These are phyloP conservation scores for Phytopythium delawarense DNA, from an alignment of 352 stramenopile genomes.

Conservation along the genomic window DNA sequence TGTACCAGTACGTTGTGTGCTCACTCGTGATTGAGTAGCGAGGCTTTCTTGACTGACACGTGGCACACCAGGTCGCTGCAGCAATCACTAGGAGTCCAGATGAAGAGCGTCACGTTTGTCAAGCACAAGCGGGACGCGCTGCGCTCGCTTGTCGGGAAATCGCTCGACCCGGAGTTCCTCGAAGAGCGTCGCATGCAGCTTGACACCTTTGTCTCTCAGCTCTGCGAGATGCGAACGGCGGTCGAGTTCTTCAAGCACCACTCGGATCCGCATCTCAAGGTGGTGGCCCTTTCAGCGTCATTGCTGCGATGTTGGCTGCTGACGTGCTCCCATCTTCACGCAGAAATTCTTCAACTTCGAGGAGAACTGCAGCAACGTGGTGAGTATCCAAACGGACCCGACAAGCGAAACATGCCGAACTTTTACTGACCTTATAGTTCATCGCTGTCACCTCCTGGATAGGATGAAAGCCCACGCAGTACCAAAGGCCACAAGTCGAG, in stretches of 20 bases:
- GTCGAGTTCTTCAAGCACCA: slow-evolving; percentile 65
- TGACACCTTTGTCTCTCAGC: slow-evolving; percentile 42
- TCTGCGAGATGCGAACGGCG: slow-evolving; percentile 33
- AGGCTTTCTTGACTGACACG: neutral
- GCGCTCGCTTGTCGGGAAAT: slow-evolving; percentile 38
- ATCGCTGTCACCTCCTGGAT: neutral
- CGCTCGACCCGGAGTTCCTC: slow-evolving; percentile 55
- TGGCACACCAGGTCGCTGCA: slow-evolving; percentile 23
- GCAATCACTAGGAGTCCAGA: slow-evolving; percentile 34
- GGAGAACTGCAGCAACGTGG: slow-evolving; percentile 52
- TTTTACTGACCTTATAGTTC: neutral
- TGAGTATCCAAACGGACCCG: slow-evolving; percentile 14
- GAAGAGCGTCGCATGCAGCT: slow-evolving; percentile 47
- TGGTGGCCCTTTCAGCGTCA: neutral
- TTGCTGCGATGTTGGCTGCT: neutral
- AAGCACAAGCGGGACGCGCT: slow-evolving; percentile 54
- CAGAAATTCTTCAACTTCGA: slow-evolving; percentile 63
- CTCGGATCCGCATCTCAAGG: slow-evolving; percentile 40
- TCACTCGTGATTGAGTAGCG: neutral
- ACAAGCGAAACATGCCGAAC: neutral
- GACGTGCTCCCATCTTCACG: neutral
- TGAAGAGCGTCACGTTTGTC: slow-evolving; percentile 43
- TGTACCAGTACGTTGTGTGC: slow-evolving; percentile 34
- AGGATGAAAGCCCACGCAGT: slow-evolving; percentile 30
- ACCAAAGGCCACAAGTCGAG: slow-evolving; percentile 20